A percentile compares a stretch with the other conserved stretches of the same genome.
phyloP scores from a whole-genome alignment of 768 basidiomycete genomes.

The Hypholoma fasciculare region DNA sequence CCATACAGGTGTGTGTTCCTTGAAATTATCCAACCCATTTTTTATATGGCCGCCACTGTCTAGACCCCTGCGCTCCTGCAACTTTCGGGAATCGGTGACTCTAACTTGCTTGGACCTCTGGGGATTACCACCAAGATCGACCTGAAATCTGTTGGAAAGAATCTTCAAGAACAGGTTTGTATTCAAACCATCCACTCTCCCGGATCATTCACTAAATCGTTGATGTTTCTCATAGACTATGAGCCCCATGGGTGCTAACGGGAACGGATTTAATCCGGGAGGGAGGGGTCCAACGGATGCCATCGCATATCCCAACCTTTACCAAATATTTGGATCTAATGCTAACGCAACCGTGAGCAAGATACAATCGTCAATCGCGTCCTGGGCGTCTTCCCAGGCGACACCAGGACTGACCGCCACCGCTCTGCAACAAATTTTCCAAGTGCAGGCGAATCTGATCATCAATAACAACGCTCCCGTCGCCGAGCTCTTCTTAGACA shows the following conservation, averaged over 20 bases:
- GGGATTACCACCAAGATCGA: conserved; percentile 48
- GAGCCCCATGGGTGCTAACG: conserved; percentile 38
- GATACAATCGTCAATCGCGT: conserved; percentile 36
- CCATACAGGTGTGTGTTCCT: conserved; percentile 34
- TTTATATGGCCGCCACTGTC: not conserved
- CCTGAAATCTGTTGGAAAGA: conserved; percentile 51
- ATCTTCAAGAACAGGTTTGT: conserved; percentile 54
- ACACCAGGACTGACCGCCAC: conserved; percentile 35
- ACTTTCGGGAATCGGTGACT: conserved; percentile 59
- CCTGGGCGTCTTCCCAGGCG: conserved; percentile 47
- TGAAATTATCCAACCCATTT: not conserved
- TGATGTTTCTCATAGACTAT: conserved; percentile 29
- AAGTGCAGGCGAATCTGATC: conserved; percentile 48
- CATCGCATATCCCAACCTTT: conserved; percentile 53
- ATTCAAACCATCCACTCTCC: no score
- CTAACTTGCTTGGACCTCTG: conserved; percentile 40
- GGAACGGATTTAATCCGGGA: conserved; percentile 39
- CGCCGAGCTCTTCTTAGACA: conserved; percentile 47
- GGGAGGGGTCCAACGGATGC: conserved; percentile 47
- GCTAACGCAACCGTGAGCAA: conserved; percentile 31
- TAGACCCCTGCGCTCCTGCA: conserved; percentile 49
- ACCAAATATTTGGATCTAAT: conserved; percentile 41
- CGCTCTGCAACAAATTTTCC: conserved; percentile 42
- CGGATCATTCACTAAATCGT: no score
- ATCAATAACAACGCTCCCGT: conserved; percentile 48